Base-by-base conservation (phyloP, 2,329 filamentous ascomycete genomes). In the Botrytis sinoallii region DNA sequence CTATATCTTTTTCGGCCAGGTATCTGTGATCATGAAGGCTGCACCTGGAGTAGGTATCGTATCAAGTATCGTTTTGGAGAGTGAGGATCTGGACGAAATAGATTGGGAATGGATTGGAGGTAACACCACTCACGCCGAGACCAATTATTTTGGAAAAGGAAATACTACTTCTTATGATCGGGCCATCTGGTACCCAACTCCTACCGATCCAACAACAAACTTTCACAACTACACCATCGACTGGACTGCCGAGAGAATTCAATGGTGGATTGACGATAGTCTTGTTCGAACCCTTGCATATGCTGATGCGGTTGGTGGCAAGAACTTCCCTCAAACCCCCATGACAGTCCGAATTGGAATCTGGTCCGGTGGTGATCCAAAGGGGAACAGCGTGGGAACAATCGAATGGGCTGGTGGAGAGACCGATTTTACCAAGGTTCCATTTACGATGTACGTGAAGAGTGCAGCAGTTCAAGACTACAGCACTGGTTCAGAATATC, bases 1-100 rank as follows among this genome's bases (percentile, higher is more conserved):
- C 82, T 96, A 94, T 84, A 92, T 97, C 83, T 94, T 97, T 85
- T 95, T 92, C 77, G 94, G 94, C 71, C 89, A 90, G 75, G 90
- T 93, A 73, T 93, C 96, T 82, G 87, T 95, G 74, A 86, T 89
- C 77, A 88, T 97, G 85, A 93, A 93, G 84, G 92, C 92, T 6
- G 90, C 94, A 0, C 84, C 85, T 1, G 94, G 94, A 29, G 84
- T 84, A 12, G 94, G 94, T 70, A 91, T 97, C 76, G 89, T 97
- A 78, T 94, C 91, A 79, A 90, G 92, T 75, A 91, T 97, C 79
- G 95, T 97, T 81, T 87, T 95, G 82, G 87, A 96, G 77, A 95
- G 92, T 69, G 92, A 96, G 78, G 91, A 94, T 78, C 86, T 95
- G 22, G 94, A 97, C 81, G 93, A 97, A 83, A 90, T 97, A 59